Evolutionary conservation across 352 stramenopile species (phyloP).

Genomic region (Phytopythium chamaehyphon): DNA sequence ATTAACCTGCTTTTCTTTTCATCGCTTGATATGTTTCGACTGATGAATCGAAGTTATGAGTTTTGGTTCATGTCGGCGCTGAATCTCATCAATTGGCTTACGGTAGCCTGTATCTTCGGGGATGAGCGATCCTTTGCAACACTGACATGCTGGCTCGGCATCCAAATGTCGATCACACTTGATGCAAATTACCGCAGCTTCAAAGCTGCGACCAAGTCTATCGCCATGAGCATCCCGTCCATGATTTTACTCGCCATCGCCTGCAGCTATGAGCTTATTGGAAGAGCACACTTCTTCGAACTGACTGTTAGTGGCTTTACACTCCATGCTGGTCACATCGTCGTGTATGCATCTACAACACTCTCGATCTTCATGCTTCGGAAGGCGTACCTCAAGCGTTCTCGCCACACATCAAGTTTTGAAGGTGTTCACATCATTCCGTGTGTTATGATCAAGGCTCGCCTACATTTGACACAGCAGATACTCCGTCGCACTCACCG

Average conservation of each 20-base stretch:
- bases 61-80: conserved; percentile 28
- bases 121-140: conserved; percentile 17
- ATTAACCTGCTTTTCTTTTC: conserved; percentile 15
- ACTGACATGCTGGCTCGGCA: conserved; percentile 17
- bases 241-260: conserved; percentile 19
- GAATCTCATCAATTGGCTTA: conserved; percentile 24
- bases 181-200: conserved; percentile 31
- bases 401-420: conserved; percentile 1
- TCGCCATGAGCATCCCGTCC: conserved; percentile 18
- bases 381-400: conserved; percentile 12
- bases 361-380: conserved; percentile 23
- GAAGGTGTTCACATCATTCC: conserved; percentile 13
- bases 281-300: conserved; percentile 4
- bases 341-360: conserved; percentile 20
- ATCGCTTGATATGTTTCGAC: conserved; percentile 15
- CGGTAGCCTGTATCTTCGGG: conserved; percentile 14
- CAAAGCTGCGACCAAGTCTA: conserved; percentile 13
- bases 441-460: conserved; percentile 18
- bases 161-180: conserved; percentile 18
- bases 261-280: conserved; percentile 16
- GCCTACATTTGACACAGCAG: conserved; percentile 7
- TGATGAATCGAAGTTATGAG: conserved; percentile 18
- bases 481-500: neutral
- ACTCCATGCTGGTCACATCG: conserved; percentile 16
- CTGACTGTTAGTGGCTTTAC: conserved; percentile 3